phyloP scores from a whole-genome alignment of 2,329 filamentous ascomycete genomes.

The Microdochium nivale region DNA sequence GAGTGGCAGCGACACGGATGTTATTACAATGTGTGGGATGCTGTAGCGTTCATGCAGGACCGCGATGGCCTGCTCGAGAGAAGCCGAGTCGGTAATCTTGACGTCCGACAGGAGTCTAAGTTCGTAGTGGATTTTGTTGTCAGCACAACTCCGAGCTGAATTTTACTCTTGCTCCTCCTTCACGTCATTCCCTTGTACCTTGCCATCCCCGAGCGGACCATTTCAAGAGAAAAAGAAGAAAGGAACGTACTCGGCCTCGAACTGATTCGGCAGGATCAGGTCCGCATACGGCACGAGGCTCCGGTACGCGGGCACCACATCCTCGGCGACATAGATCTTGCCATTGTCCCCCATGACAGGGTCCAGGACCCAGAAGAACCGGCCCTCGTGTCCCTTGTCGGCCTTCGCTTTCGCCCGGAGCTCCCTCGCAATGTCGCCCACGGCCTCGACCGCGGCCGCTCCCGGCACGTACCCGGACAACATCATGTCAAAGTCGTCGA shows the following conservation, averaged over 20 bases:
- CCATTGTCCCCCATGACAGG: slow-evolving; percentile 98
- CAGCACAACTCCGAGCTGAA: not conserved
- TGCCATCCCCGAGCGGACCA: too few species aligned
- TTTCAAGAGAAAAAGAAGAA: not conserved
- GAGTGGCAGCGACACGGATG: slow-evolving; percentile 65
- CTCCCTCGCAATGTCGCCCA: slow-evolving; percentile 77
- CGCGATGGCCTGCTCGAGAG: slow-evolving; percentile 65
- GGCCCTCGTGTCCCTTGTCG: slow-evolving; percentile 34
- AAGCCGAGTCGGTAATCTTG: slow-evolving; percentile 67
- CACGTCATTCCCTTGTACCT: not conserved
- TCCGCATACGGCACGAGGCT: slow-evolving; percentile 72
- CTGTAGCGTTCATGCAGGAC: slow-evolving; percentile 67
- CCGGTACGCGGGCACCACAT: slow-evolving; percentile 88
- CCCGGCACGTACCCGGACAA: slow-evolving; percentile 92
- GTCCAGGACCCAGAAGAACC: slow-evolving; percentile 95
- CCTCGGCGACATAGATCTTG: slow-evolving; percentile 79
- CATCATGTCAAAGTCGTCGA: slow-evolving; percentile 89
- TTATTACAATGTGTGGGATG: slow-evolving; percentile 86
- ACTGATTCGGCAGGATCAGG: slow-evolving; percentile 91
- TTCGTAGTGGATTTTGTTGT: not conserved
- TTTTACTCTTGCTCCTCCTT: not conserved
- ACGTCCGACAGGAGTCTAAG: slow-evolving; percentile 79
- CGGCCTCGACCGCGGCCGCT: slow-evolving; percentile 72
- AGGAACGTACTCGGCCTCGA: slow-evolving; percentile 79
- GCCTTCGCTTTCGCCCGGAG: slow-evolving; percentile 57